phyloP scores from a whole-genome alignment of 1,284 basidiomycete species.

The Cronartium quercuum region DNA sequence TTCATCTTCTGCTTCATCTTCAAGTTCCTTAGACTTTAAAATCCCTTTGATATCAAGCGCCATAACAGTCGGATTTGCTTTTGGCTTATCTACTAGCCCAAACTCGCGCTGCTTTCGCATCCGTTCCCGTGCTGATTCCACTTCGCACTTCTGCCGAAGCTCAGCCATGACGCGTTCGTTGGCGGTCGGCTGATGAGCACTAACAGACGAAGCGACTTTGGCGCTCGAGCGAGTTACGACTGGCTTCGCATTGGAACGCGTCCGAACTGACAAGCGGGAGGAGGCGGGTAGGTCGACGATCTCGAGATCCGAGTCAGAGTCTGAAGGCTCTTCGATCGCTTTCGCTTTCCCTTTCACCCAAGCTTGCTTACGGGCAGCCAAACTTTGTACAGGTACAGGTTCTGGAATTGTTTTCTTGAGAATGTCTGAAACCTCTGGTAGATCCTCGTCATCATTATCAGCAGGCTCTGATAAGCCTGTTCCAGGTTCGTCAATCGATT shows the following conservation, averaged over 20 bases:
- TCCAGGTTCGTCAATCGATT: background rate
- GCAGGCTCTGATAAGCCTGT: background rate
- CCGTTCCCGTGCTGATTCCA: constrained; percentile 1
- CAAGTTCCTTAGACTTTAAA: background rate
- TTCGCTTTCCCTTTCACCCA: background rate
- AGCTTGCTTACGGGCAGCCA: background rate
- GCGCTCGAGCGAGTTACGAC: background rate
- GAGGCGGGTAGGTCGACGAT: constrained; percentile 5
- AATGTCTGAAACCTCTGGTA: background rate
- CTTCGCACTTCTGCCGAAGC: constrained; percentile 5
- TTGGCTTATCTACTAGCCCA: too few relatives aligned
- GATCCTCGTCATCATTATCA: background rate
- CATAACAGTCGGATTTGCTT: background rate
- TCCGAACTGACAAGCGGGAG: background rate
- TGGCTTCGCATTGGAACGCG: background rate
- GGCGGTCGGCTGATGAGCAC: background rate
- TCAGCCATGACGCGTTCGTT: background rate
- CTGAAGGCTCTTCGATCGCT: background rate
- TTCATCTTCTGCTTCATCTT: background rate
- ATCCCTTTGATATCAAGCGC: background rate
- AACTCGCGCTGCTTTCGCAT: constrained; percentile 8
- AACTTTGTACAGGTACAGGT: background rate
- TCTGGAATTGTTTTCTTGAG: too few relatives aligned
- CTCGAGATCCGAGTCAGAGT: constrained; percentile 33
- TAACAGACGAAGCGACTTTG: background rate